Evolutionary conservation across 1,284 basidiomycete species (phyloP), one percentile per base, ranked within the genome.

Genomic region (Cerrena zonata): DNA sequence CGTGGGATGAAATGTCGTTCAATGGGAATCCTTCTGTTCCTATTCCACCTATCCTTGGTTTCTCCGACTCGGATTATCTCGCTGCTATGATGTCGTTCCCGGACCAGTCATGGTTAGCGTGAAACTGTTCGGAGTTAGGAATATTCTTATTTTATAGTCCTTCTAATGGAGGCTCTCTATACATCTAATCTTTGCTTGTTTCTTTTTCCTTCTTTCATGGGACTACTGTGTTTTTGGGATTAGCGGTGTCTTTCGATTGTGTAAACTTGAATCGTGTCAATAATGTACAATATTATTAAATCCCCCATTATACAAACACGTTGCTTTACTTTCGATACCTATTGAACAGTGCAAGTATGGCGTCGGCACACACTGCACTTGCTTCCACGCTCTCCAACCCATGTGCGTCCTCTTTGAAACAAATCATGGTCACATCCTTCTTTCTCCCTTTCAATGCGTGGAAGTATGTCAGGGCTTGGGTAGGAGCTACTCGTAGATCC

Each of bases 401-500:
- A 63, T 89, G 86, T 1, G 73, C 71, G 57, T 86, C 81, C 15
- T 78, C 77, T 5, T 76, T 75, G 55, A 87, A 88, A 47, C 72
- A 62, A n/a, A 86, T 65, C 73, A 87, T 72, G 41, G 84, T 79
- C 11, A 84, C 77, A 21, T 69, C 60, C 45, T 65, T 62, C 5
- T 66, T 68, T 25, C 67, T 58, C 3, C 72, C 76, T 56, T 78
- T 84, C 43, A 89, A 63, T 2, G 77, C 77, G 63, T 89, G 82
- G 56, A 82, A 89, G 60, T 78, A 82, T 10, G 73, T 73, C 53
- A 73, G 73, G 0, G 82, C 81, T 50, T 90, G 86, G 12, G 75
- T 74, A 2, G 83, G 78, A 5, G 82, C 72, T 1, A 87, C 86
- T 0, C 88, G 68, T 46, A 76, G 66, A 61, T 90, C 88, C 18